A percentile compares a stretch with the other conserved stretches of the same genome.
These are phyloP conservation scores for Pestalotiopsis sp. DNA, from an alignment of 2,329 filamentous ascomycete species.

Conservation along the genomic window DNA sequence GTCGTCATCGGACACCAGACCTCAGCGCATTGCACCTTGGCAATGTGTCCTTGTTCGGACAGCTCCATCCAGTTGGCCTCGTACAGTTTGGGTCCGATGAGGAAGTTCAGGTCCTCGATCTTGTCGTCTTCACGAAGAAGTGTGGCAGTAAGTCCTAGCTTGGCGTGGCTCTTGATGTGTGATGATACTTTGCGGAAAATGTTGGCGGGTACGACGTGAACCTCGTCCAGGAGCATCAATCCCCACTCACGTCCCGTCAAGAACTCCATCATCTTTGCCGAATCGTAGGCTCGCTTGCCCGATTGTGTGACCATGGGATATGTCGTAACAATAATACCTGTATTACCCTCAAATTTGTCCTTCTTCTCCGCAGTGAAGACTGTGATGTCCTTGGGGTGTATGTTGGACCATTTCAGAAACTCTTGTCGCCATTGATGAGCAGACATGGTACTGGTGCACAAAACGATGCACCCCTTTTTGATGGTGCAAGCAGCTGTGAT, in stretches of 20 bases:
- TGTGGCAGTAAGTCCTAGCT: constrained; percentile 92
- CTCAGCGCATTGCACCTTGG: constrained; percentile 95
- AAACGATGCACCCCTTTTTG: constrained; percentile 92
- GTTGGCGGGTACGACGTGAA: constrained; percentile 95
- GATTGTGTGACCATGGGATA: constrained; percentile 99
- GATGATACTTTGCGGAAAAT: constrained; percentile 96
- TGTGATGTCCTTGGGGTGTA: constrained; percentile 88
- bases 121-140: constrained; percentile 96
- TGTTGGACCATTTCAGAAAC: constrained; percentile 98
- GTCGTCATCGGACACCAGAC: constrained; percentile 99
- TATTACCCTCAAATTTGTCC: constrained; percentile 79
- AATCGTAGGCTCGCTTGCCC: constrained; percentile 84
- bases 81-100: constrained; percentile 96
- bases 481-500: constrained; percentile 98
- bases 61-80: constrained; percentile 99
- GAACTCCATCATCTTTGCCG: constrained; percentile 97
- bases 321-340: constrained; percentile 95
- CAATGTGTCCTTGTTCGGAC: constrained; percentile 94
- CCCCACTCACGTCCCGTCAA: constrained; percentile 91
- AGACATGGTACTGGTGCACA: constrained; percentile 97
- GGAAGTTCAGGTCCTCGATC: constrained; percentile 94
- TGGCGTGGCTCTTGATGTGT: constrained; percentile 91
- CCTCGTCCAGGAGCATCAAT: constrained; percentile 94
- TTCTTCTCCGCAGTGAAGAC: constrained; percentile 96
- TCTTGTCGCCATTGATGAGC: constrained; percentile 96